phyloP scores from a whole-genome alignment of 371 early-diverging fungal species.

The Mucor piriformis region DNA sequence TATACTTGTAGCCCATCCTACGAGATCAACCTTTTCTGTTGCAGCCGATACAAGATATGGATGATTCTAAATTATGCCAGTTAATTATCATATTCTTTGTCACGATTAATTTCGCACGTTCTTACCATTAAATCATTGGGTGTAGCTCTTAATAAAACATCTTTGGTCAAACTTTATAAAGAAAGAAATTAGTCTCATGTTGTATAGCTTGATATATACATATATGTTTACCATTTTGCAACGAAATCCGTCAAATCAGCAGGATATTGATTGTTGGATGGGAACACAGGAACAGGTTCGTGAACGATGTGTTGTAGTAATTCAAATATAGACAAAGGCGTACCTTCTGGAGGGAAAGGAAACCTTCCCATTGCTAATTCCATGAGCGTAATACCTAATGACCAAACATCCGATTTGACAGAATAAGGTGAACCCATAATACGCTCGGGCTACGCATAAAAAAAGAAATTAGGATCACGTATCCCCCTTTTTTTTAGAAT shows the following conservation, averaged over 20 bases:
- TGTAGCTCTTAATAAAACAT: slow-evolving; percentile 71
- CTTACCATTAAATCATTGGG: slow-evolving; percentile 71
- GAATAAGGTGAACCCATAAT: slow-evolving; percentile 92
- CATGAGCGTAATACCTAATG: slow-evolving; percentile 90
- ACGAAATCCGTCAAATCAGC: slow-evolving; percentile 80
- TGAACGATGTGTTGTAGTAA: slow-evolving; percentile 91
- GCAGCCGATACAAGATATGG: slow-evolving; percentile 56
- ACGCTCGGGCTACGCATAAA: slow-evolving; percentile 81
- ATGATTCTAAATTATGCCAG: slow-evolving; percentile 45
- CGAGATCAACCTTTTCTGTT: slow-evolving; percentile 60
- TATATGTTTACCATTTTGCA: slow-evolving; percentile 63
- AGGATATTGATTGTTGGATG: slow-evolving; percentile 66
- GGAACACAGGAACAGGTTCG: slow-evolving; percentile 87
- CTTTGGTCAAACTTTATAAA: slow-evolving; percentile 72
- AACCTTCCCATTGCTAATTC: slow-evolving; percentile 91
- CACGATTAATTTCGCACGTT: slow-evolving; percentile 18
- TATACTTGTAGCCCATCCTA: slow-evolving; percentile 48
- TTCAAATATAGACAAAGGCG: slow-evolving; percentile 84
- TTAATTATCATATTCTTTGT: slow-evolving; percentile 24
- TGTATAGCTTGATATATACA: background rate
- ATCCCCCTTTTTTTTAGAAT: background rate
- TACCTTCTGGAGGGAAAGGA: slow-evolving; percentile 83
- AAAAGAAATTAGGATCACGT: background rate
- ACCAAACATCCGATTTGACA: slow-evolving; percentile 95
- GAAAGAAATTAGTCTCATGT: background rate